Percentiles rank a stretch among this genome's conserved stretches.
These are phyloP conservation scores for Colletotrichum lentis DNA, from an alignment of 2,329 filamentous ascomycete species.

Conservation along the genomic window DNA sequence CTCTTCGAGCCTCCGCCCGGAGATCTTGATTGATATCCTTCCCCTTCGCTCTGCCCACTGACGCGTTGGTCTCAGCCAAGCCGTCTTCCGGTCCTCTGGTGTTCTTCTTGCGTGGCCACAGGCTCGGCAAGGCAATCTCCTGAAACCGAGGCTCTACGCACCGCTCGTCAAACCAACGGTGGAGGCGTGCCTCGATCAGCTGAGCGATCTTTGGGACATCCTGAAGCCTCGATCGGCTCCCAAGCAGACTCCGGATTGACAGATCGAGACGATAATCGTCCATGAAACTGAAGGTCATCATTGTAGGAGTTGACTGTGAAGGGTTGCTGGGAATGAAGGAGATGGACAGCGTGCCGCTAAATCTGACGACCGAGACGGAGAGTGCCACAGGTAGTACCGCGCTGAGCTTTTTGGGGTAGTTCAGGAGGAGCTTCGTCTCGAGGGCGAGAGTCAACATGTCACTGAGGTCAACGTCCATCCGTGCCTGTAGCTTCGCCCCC, in stretches of 20 bases:
- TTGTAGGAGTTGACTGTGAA: constrained; percentile 77
- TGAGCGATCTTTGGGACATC: constrained; percentile 91
- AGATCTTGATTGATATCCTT: constrained; percentile 61
- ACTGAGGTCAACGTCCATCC: constrained; percentile 96
- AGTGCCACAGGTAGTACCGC: constrained; percentile 92
- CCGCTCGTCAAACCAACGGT: constrained; percentile 88
- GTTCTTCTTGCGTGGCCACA: constrained; percentile 87
- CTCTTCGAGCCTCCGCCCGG: constrained; percentile 60
- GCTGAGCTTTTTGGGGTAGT: constrained; percentile 89
- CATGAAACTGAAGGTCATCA: constrained; percentile 92
- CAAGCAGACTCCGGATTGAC: constrained; percentile 80
- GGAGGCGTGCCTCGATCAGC: constrained; percentile 79
- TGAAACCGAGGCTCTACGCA: constrained; percentile 87
- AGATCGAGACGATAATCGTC: constrained; percentile 88
- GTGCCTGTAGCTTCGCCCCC: constrained; percentile 83
- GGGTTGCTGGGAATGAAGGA: constrained; percentile 86
- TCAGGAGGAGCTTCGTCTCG: constrained; percentile 92
- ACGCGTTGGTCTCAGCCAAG: constrained; percentile 56
- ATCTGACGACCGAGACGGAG: constrained; percentile 89
- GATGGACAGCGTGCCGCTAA: constrained; percentile 92
- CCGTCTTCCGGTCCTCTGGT: constrained; percentile 75
- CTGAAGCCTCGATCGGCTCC: constrained; percentile 79
- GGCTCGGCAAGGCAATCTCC: constrained; percentile 80
- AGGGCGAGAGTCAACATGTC: constrained; percentile 95
- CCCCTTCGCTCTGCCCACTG: constrained; percentile 62